A percentile compares a stretch with the other conserved stretches of the same genome.
Evolutionary conservation across 2,329 filamentous ascomycete genomes (phyloP).

Genomic region (Stagonosporopsis vannaccii): DNA sequence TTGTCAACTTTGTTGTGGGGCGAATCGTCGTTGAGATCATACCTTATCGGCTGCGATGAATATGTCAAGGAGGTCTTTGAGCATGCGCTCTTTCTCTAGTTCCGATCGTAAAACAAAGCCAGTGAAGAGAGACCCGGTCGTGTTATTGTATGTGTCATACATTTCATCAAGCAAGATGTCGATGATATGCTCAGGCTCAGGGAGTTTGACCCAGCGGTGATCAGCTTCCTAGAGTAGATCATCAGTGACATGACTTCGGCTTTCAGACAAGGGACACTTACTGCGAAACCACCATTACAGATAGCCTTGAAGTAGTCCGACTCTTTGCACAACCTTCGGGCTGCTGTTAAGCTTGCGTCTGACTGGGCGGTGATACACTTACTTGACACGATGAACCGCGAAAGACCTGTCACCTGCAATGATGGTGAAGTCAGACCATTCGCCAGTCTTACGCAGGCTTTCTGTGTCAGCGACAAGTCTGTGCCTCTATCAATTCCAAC

Average conservation of each 20-base stretch:
- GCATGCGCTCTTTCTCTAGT: conserved; percentile 23
- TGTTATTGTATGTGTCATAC: conserved; percentile 26
- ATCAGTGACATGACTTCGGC: neutral
- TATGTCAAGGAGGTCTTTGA: conserved; percentile 21
- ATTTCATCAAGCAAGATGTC: conserved; percentile 27
- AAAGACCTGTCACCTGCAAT: conserved; percentile 24
- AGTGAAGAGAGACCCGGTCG: conserved; percentile 30
- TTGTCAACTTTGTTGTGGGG: neutral
- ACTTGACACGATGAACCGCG: conserved; percentile 30
- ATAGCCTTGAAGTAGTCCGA: conserved; percentile 31
- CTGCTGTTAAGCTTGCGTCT: neutral
- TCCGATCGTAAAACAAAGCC: conserved; percentile 22
- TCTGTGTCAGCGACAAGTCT: neutral
- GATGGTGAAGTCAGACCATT: conserved; percentile 33
- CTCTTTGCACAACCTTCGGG: conserved; percentile 22
- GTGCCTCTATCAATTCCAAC: neutral
- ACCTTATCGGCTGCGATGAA: conserved; percentile 37
- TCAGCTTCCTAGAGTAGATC: conserved; percentile 19
- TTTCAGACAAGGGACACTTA: conserved; percentile 2
- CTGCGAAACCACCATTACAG: conserved; percentile 25
- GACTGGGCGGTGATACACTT: neutral
- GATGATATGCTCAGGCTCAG: conserved; percentile 23
- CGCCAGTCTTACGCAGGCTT: conserved; percentile 25
- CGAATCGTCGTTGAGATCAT: neutral
- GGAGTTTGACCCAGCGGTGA: conserved; percentile 17